Base-by-base conservation (phyloP, 1,284 basidiomycete genomes). In the Dichomitus squalens region DNA sequence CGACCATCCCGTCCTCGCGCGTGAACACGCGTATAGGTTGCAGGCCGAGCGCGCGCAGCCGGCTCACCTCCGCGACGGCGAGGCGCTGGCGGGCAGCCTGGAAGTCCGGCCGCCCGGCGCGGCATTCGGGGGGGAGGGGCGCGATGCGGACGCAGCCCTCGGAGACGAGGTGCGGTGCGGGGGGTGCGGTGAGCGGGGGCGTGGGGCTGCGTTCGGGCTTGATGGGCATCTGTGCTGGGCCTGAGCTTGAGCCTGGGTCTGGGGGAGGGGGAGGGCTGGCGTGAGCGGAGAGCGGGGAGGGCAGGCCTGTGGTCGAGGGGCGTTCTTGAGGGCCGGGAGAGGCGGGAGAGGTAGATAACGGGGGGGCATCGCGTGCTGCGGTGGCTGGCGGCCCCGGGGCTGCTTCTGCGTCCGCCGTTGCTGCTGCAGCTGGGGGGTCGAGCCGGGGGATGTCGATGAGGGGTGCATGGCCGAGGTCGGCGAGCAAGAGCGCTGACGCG, bases 1-100 rank as follows among this genome's bases (percentile, higher is more conserved):
- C 67, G 1, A 68, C 70, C 66, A 72, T 68, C 18, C 70, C 70
- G 20, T 72, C 70, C 11, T 72, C 70, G 33, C 69, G 63, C 12
- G 64, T 60, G 34, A 70, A 68, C 2, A 59, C 52, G 41, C 68
- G 63, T 6, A 50, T 48, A 1, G 63, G 53, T 27, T 49, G 60
- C 38, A 72, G 23, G 1, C 62, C 64, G 7, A 51, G 52, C 7
- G 49, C 55, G 7, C 50, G 54, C 31, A 72, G 34, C n/a, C 52
- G 63, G 43, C 53, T 53, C 44, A 59, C 49, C 58, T 68, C 67
- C 2, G 44, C 40, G 38, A 47, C 56, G 0, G 59, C 59, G 65
- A 68, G 68, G 14, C 23, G 39, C 8, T 53, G 46, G 18, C 70
- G 68, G 11, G 64, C 63, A 1, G 38, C 48, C 41, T 53, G 49